Base-by-base conservation (phyloP, 805 yeast genomes). In the Nakazawaea holstii region DNA sequence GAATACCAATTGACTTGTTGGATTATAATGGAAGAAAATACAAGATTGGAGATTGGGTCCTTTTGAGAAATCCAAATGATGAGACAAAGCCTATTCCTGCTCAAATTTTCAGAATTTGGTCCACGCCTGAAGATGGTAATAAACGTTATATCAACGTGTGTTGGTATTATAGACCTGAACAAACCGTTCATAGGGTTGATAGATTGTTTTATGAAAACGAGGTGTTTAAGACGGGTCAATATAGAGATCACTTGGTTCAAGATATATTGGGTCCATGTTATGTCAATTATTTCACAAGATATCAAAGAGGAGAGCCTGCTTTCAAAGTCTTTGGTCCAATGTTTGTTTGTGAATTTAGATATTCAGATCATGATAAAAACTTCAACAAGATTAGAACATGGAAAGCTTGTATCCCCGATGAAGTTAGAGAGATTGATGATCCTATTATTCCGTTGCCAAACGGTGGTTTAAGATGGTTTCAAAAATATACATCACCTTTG, bases 341-440 rank as follows among this genome's bases (percentile, higher is more conserved):
- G 61, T 94, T 90, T 66, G 84, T 94, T 55, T 94, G 98, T 69
- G 99, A 94, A 66, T 87, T 80, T 64, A 82, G 99, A 59, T 94
- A 91, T 67, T 92, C 92, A 61, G 97, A 92, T 62, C 75, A 79
- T 47, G 96, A 88, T 58, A 87, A 88, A 64, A 83, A 83, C 28
- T 94, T 94, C 73, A 94, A 92, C 67, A 86, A 92, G 61, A 94
- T 94, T 58, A 79, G 98, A 60, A 92, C 99, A 2, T 94, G 99
- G 99, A 92, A 89, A 66, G 97, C 97, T 6, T 94, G 98, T 71
- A 74, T 94, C 55, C 99, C 99, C 0, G 98, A 94, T 65, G 98
- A 92, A 65, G 86, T 92, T 41, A 80, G 98, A 58, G 90, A 86
- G 53, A 71, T 73, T 47, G 92, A 87, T 58, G 97, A 91, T 59